Evolutionary conservation across 2,329 filamentous ascomycete species (phyloP).

Genomic region (Dactylellina cionopaga): DNA sequence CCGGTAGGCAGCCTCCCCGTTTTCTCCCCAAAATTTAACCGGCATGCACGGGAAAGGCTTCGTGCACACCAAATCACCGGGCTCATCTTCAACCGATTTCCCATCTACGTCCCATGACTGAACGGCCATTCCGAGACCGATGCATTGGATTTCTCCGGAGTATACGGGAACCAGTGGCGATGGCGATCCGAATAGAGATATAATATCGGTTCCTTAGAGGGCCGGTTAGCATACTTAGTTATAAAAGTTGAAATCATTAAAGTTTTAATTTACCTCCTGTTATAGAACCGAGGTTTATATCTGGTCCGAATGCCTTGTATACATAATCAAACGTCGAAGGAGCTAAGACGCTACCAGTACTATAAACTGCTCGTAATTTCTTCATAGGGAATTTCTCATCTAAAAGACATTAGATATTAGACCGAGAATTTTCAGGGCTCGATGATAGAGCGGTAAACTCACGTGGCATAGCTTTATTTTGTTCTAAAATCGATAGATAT

Average conservation of each 20-base stretch:
- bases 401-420: too few species aligned
- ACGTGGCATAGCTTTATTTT: conserved; percentile 73
- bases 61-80: conserved; percentile 88
- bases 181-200: conserved; percentile 90
- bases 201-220: conserved; percentile 94
- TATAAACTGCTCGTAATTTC: conserved; percentile 84
- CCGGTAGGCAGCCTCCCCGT: conserved; percentile 79
- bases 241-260: too few species aligned
- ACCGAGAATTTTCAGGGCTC: conserved; percentile 53
- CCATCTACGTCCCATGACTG: conserved; percentile 68
- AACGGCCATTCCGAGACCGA: conserved; percentile 82
- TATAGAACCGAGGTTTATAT: conserved; percentile 89
- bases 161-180: conserved; percentile 79
- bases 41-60: conserved; percentile 90
- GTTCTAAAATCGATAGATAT: conserved; percentile 89
- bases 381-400: conserved; percentile 67
- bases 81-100: conserved; percentile 67
- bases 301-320: conserved; percentile 80
- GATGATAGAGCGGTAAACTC: too few species aligned
- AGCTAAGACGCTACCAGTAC: conserved; percentile 88
- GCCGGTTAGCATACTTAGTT: too few species aligned
- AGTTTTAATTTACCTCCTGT: conserved; percentile 77
- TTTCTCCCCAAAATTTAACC: conserved; percentile 82
- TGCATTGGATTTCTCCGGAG: conserved; percentile 79
- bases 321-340: conserved; percentile 93